Percentiles rank a stretch among this genome's conserved stretches.
phyloP scores from a whole-genome alignment of 1,284 basidiomycete genomes.

The Irpex rosettiformis region DNA sequence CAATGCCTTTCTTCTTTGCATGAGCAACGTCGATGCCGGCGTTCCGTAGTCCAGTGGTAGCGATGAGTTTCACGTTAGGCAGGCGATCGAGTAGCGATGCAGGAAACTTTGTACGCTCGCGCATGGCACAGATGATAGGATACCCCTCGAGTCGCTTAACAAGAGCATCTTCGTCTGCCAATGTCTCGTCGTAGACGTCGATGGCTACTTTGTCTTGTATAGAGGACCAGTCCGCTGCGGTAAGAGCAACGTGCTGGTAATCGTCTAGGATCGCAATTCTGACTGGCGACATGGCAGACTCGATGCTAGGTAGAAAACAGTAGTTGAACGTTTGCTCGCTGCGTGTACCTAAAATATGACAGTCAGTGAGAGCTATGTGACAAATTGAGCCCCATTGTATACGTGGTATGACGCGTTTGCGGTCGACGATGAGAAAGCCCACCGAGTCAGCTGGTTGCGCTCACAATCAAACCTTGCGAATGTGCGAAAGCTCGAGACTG shows the following conservation, averaged over 20 bases:
- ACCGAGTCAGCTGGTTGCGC: neutral
- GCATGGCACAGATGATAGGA: constrained; percentile 62
- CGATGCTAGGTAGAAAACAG: neutral
- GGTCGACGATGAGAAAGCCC: neutral
- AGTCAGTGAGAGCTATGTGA: neutral
- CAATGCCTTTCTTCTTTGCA: constrained; percentile 47
- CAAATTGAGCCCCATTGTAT: too few relatives aligned
- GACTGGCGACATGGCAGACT: constrained; percentile 5
- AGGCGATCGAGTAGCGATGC: constrained; percentile 47
- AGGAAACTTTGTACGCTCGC: constrained; percentile 60
- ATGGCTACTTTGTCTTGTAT: constrained; percentile 36
- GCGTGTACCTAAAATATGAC: neutral
- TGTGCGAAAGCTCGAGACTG: neutral
- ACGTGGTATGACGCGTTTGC: constrained; percentile 1
- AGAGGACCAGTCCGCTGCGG: constrained; percentile 48
- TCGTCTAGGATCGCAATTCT: constrained; percentile 61
- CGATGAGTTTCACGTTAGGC: constrained; percentile 54
- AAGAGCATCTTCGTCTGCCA: constrained; percentile 48
- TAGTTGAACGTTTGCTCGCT: neutral
- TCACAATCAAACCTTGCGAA: neutral
- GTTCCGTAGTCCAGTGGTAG: constrained; percentile 56
- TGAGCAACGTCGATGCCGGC: constrained; percentile 44
- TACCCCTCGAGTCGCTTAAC: constrained; percentile 47
- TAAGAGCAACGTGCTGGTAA: constrained; percentile 52
- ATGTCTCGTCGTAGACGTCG: constrained; percentile 49